phyloP scores from a whole-genome alignment of 768 basidiomycete species.

The Hortiboletus campestris region DNA sequence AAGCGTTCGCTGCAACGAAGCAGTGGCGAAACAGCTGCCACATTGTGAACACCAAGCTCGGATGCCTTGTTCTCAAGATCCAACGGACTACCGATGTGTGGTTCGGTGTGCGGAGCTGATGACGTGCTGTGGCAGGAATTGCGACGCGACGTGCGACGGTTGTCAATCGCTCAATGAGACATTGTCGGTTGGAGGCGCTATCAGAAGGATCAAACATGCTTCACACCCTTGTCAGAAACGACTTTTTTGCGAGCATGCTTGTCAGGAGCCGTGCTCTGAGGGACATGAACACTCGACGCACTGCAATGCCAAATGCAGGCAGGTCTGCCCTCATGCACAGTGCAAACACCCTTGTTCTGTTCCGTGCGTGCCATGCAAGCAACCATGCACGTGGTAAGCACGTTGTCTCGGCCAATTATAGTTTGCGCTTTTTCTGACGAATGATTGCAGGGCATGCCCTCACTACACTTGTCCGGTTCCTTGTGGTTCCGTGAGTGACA shows the following conservation, averaged over 20 bases:
- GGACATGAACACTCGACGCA: constrained; percentile 46
- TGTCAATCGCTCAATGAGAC: constrained; percentile 39
- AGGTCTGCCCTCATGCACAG: constrained; percentile 51
- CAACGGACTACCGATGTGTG: constrained; percentile 38
- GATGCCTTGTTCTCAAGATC: constrained; percentile 49
- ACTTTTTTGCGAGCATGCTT: constrained; percentile 58
- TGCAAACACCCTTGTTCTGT: constrained; percentile 50
- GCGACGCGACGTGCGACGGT: constrained; percentile 45
- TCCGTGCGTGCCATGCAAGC: constrained; percentile 61
- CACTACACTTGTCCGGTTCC: constrained; percentile 59
- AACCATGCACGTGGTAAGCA: constrained; percentile 54
- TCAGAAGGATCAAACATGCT: constrained; percentile 37
- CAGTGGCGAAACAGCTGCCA: constrained; percentile 43
- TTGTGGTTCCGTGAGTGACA: constrained; percentile 60
- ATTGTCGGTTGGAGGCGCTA: neutral
- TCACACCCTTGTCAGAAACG: constrained; percentile 49
- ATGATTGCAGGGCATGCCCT: constrained; percentile 44
- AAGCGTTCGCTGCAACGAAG: constrained; percentile 42
- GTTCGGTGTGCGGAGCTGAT: constrained; percentile 43
- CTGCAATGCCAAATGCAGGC: constrained; percentile 50
- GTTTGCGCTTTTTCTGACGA: neutral
- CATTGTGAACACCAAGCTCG: constrained; percentile 52
- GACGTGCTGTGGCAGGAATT: constrained; percentile 53
- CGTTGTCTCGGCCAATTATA: neutral
- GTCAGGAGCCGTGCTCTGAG: constrained; percentile 46